These are phyloP conservation scores for Chloroidium sp. DNA, from an alignment of 163 green algal genomes.

Conservation along the genomic window DNA sequence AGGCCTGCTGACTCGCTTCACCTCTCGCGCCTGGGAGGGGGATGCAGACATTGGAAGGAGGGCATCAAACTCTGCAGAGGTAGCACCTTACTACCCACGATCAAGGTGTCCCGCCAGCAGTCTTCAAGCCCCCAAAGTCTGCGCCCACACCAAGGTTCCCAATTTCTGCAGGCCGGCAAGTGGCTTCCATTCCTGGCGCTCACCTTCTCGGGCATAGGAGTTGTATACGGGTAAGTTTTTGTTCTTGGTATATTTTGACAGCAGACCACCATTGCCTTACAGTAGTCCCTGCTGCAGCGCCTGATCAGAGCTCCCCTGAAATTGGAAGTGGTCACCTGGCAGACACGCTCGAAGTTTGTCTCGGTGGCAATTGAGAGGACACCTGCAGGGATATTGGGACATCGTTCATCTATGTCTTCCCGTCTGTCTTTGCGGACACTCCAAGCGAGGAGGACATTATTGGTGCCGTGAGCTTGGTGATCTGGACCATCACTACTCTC, in stretches of 20 bases:
- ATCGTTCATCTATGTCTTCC: constrained; percentile 27
- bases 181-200: constrained; percentile 5
- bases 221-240: constrained; percentile 15
- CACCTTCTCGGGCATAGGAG: constrained; percentile 11
- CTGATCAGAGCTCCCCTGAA: too few relatives aligned
- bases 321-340: too few relatives aligned
- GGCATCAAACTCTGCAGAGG: neutral
- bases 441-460: constrained; percentile 19
- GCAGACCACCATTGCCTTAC: neutral
- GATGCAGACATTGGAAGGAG: constrained; percentile 5
- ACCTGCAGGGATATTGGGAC: constrained; percentile 30
- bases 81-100: neutral
- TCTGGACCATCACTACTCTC: constrained; percentile 30
- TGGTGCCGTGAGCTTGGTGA: constrained; percentile 21
- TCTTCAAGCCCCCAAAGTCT: too few relatives aligned
- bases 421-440: constrained; percentile 7
- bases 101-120: too few relatives aligned
- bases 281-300: too few relatives aligned
- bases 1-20: constrained; percentile 1
- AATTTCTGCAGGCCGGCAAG: neutral
- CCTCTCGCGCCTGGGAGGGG: constrained; percentile 1
- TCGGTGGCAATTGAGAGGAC: too few relatives aligned
- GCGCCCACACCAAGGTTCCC: too few relatives aligned
- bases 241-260: neutral
- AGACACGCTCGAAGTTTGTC: too few relatives aligned